Evolutionary conservation across 75 land plant genomes (phyloP).

Genomic region (Cunninghamia lanceolata): DNA sequence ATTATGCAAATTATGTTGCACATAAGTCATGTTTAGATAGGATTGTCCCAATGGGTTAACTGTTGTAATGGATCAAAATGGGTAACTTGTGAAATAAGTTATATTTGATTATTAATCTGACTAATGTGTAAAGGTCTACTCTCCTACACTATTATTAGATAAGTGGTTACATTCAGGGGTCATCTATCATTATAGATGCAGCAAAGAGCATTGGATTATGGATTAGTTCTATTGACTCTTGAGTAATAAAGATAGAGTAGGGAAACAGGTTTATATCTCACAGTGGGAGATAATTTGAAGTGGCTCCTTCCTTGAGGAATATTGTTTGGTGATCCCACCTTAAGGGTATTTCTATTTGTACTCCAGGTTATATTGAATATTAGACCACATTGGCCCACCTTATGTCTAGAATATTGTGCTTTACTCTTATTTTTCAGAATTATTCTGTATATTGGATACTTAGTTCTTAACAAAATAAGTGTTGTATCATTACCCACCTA

Average conservation of each 20-base stretch:
- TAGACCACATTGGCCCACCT: neutral
- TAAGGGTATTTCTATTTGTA: neutral
- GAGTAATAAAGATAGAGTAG: neutral
- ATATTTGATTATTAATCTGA: neutral
- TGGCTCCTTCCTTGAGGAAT: neutral
- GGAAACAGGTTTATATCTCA: neutral
- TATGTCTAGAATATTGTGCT: neutral
- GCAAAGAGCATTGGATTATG: neutral
- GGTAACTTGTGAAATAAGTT: neutral
- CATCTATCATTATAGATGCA: neutral
- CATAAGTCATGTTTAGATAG: neutral
- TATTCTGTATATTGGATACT: neutral
- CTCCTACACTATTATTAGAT: neutral
- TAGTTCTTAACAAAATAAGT: neutral
- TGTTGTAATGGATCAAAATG: too few relatives aligned
- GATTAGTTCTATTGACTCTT: neutral
- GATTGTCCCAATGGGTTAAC: neutral
- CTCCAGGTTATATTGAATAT: neutral
- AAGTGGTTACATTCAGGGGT: neutral
- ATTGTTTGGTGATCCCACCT: neutral
- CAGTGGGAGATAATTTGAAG: neutral
- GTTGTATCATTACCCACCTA: conserved; percentile 35
- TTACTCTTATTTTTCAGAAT: neutral
- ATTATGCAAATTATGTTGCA: neutral
- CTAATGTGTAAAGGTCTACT: neutral